A percentile compares a stretch with the other conserved stretches of the same genome.
phyloP scores from a whole-genome alignment of 768 basidiomycete genomes.

The Arthromyces matolae region DNA sequence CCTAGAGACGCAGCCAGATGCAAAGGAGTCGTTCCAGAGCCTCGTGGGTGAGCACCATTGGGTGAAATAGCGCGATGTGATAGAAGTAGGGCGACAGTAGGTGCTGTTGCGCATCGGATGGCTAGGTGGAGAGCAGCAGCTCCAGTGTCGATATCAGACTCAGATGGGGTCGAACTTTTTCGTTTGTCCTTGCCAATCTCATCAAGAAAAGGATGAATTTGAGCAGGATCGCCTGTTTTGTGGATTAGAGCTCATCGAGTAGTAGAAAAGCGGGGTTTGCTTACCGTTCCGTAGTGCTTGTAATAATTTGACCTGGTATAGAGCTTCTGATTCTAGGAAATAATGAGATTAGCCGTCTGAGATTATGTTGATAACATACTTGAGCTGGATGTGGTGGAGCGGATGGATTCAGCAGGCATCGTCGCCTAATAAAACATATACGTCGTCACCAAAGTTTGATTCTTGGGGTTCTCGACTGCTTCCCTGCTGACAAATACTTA shows the following conservation, averaged over 20 bases:
- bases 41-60: conserved; percentile 70
- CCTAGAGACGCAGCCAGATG: conserved; percentile 69
- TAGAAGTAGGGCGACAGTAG: conserved; percentile 66
- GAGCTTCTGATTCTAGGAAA: conserved; percentile 30
- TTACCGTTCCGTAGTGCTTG: conserved; percentile 59
- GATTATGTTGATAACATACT: conserved; percentile 2
- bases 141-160: conserved; percentile 64
- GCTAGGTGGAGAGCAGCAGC: conserved; percentile 79
- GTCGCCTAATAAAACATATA: background rate
- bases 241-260: background rate
- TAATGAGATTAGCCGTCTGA: background rate
- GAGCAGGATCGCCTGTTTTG: conserved; percentile 75
- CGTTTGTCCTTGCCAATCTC: conserved; percentile 69
- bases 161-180: conserved; percentile 16
- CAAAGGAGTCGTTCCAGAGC: conserved; percentile 70
- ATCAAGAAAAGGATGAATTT: conserved; percentile 77
- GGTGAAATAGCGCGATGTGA: conserved; percentile 76
- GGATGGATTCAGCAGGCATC: conserved; percentile 6
- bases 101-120: conserved; percentile 73
- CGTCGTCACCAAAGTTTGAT: no score
- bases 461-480: no score
- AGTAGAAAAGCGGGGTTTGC: conserved; percentile 15
- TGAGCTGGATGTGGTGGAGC: background rate
- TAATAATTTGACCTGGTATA: conserved; percentile 64
- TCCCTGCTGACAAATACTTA: no score